Conservation (phyloP, 768 basidiomycete genomes). For the Russula sp. region DNA sequence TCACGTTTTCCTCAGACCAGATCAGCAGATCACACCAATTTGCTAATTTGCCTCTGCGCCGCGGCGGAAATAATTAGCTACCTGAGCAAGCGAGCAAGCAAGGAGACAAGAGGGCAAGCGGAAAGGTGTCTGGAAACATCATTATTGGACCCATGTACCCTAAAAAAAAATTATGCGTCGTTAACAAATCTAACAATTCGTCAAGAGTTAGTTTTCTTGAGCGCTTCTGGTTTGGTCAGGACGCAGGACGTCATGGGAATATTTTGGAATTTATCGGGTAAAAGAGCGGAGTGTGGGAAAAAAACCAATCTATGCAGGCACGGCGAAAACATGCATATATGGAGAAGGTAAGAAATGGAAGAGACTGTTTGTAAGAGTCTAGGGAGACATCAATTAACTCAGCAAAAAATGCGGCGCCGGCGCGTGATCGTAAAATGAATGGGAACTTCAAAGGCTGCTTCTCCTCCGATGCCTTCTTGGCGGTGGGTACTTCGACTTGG, state of each 20-base stretch:
- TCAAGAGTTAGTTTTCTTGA: not conserved
- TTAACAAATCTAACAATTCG: not conserved
- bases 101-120: not conserved
- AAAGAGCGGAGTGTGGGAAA: not conserved
- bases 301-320: constrained; percentile 4
- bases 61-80: not conserved
- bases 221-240: constrained; percentile 1
- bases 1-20: not conserved
- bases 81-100: not conserved
- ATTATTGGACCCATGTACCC: constrained; percentile 3
- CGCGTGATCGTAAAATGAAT: not conserved
- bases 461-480: constrained; percentile 12
- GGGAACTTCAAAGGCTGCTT: constrained; percentile 8
- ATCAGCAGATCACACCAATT: not conserved
- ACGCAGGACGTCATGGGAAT: constrained; percentile 5
- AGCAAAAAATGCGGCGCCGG: not conserved
- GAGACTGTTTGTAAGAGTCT: not conserved
- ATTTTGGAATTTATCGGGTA: not conserved
- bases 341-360: constrained; percentile 5
- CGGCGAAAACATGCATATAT: not conserved
- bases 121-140: not conserved
- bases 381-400: not conserved
- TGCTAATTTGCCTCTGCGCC: not conserved
- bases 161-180: constrained; percentile 8
- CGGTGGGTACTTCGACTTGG: constrained; percentile 11